These are phyloP conservation scores for Zygotorulaspora chibaensis DNA, from an alignment of 805 yeast species.

Conservation along the genomic window DNA sequence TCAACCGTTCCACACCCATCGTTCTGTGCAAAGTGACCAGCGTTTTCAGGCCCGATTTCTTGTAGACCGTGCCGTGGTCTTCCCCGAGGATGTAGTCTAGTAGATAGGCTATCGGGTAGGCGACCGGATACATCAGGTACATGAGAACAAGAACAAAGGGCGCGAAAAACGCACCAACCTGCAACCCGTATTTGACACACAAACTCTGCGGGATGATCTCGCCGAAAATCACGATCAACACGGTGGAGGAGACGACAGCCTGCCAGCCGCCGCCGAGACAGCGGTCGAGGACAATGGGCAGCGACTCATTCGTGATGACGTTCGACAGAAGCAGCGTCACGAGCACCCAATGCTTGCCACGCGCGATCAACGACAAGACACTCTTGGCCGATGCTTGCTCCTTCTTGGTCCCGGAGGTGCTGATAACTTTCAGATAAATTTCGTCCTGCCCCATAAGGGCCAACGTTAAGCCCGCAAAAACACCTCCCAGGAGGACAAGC, in stretches of 20 bases:
- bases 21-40: constrained; percentile 88
- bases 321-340: constrained; percentile 82
- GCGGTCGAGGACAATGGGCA: constrained; percentile 89
- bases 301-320: constrained; percentile 89
- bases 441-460: constrained; percentile 99
- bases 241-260: constrained; percentile 92
- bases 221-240: constrained; percentile 88
- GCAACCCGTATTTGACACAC: constrained; percentile 88
- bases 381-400: constrained; percentile 68
- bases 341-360: constrained; percentile 94
- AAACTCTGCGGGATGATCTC: constrained; percentile 94
- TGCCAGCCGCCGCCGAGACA: constrained; percentile 97
- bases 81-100: constrained; percentile 84
- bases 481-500: constrained; percentile 75
- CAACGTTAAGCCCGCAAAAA: constrained; percentile 90
- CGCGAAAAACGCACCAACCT: constrained; percentile 83
- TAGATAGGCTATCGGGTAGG: constrained; percentile 81
- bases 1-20: constrained; percentile 91
- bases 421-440: constrained; percentile 84
- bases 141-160: constrained; percentile 82
- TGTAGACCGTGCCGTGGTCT: constrained; percentile 93
- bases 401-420: constrained; percentile 70
- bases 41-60: constrained; percentile 88
- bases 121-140: constrained; percentile 88
- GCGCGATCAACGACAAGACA: constrained; percentile 66